phyloP scores from a whole-genome alignment of 192 early-diverging fungal species.

The Coemansia sp. region DNA sequence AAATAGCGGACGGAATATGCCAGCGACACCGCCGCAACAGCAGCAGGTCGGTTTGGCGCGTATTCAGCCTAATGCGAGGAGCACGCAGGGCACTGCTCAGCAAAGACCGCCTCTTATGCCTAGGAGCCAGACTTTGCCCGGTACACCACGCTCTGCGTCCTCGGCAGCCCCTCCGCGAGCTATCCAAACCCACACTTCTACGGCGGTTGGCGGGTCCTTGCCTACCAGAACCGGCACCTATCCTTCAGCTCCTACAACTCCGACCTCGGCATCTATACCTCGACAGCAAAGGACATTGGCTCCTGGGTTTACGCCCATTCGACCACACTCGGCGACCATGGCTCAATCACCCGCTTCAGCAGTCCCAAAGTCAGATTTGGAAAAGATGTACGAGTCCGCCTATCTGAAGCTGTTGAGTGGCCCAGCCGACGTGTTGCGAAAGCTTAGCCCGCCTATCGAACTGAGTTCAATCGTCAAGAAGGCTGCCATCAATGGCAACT shows the following conservation, averaged over 20 bases:
- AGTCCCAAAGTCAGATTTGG: conserved; percentile 30
- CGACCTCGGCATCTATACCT: not conserved
- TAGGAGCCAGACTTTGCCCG: conserved; percentile 1
- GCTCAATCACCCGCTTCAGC: not conserved
- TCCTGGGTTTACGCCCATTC: conserved; percentile 7
- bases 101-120: not conserved
- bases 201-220: not conserved
- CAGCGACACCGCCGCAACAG: not conserved
- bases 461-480: conserved; percentile 27
- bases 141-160: not conserved
- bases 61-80: not conserved
- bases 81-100: not conserved
- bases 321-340: not conserved
- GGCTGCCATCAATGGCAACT: not conserved
- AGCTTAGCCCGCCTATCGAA: conserved; percentile 49
- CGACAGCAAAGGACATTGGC: conserved; percentile 12
- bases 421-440: conserved; percentile 39
- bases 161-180: not conserved
- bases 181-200: not conserved
- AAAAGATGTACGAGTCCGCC: conserved; percentile 55
- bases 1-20: conserved; percentile 1
- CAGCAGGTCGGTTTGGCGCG: not conserved
- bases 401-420: conserved; percentile 45
- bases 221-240: not conserved
- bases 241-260: conserved; percentile 2